Base-by-base conservation (phyloP, 768 basidiomycete species). In the Tricholoma sp. region DNA sequence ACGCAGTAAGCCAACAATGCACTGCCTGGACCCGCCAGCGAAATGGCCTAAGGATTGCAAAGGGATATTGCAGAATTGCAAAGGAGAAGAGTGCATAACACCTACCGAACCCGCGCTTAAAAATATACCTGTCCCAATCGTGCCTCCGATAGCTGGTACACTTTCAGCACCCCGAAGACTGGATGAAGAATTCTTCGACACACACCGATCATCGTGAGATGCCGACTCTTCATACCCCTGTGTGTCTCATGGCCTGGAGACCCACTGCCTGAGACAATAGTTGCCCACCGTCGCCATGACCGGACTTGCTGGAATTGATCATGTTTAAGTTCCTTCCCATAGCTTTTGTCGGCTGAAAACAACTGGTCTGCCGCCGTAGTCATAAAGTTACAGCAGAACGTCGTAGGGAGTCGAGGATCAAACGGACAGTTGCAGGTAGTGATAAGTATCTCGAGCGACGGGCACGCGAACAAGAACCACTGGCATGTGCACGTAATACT, bases 71-170 rank as follows among this genome's bases (percentile, higher is more conserved):
- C 10, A 32, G 16, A 31, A 7, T 27, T 35, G 5, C 27, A 3
- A 16, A 53, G 19, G 35, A 18, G n/a, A 11, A 31, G 27, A 16
- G 18, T 21, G 14, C 5, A 16, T 10, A 21, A 18, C 4, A 63
- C 78, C 41, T 53, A 80, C 80, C 50, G 79, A 77, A 49, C 82
- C 84, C 37, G 81, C 81, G 64, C 82, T 81, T 64, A 84, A 70
- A 63, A 84, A 84, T 43, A 84, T 82, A 50, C 83, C 82, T 2
- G 80, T 81, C n/a, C 81, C 81, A 39, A 82, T 83, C 0, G 81
- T 83, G 0, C 81, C 81, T 16, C 81, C 81, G 56, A 82, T 81
- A 21, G 80, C 80, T 79, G 5, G 24, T 5, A 27, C 5, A 52
- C 10, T 46, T n/a, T 18, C 24, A 39, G 27, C 18, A 22, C 2